A percentile compares a stretch with the other conserved stretches of the same genome.
Evolutionary conservation across 768 basidiomycete species (phyloP).

Genomic region (Mycena sanguinolenta): DNA sequence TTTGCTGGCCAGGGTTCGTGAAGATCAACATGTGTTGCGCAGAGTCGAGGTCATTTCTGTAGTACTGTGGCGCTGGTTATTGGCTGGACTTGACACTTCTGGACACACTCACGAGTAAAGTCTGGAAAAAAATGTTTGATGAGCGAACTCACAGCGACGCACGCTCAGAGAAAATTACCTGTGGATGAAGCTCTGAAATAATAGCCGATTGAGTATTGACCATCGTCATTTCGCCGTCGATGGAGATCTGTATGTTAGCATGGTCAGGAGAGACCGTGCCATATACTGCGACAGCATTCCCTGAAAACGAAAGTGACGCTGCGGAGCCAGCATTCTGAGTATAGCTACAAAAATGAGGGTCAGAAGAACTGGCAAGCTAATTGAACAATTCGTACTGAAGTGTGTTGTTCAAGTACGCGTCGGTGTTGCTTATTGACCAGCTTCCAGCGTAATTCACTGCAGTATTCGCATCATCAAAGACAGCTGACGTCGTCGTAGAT

Average conservation of each 20-base stretch:
- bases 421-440: constrained; percentile 51
- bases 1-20: constrained; percentile 46
- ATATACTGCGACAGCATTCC: constrained; percentile 68
- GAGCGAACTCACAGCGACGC: not conserved
- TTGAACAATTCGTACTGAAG: constrained; percentile 55
- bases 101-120: constrained; percentile 48
- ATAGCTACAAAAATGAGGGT: constrained; percentile 48
- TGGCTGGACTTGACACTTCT: constrained; percentile 23
- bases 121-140: constrained; percentile 35
- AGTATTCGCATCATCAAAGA: constrained; percentile 58
- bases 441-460: constrained; percentile 55
- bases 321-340: constrained; percentile 54
- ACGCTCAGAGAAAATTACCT: constrained; percentile 38
- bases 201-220: constrained; percentile 15
- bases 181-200: constrained; percentile 46
- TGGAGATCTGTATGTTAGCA: constrained; percentile 57
- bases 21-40: constrained; percentile 56
- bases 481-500: constrained; percentile 44
- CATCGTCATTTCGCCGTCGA: constrained; percentile 54
- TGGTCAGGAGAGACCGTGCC: constrained; percentile 67
- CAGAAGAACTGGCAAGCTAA: not conserved
- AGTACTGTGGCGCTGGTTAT: constrained; percentile 51
- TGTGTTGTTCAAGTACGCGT: constrained; percentile 52
- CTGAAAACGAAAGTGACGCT: constrained; percentile 59
- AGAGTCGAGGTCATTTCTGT: constrained; percentile 53